Conservation (phyloP, 2,329 filamentous ascomycete genomes). For the Neoarthrinium moseri region DNA sequence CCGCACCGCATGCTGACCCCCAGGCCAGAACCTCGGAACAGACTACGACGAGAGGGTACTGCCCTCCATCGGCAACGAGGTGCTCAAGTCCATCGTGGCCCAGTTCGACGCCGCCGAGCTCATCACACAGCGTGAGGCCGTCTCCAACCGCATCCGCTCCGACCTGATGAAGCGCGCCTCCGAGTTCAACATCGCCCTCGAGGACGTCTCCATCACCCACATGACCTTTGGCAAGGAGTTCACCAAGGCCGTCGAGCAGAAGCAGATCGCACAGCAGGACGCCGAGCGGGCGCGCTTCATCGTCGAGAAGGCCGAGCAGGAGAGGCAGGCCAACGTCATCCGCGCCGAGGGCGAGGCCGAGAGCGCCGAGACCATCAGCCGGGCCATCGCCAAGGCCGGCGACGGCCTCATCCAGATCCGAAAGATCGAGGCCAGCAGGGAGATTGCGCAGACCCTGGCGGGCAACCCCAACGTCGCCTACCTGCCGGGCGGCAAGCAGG, state of each 20-base stretch:
- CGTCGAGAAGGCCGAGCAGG: slow-evolving; percentile 97
- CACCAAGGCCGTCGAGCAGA: slow-evolving; percentile 98
- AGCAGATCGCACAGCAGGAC: slow-evolving; percentile 99
- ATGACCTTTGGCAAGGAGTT: slow-evolving; percentile 99
- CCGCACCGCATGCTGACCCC: neutral
- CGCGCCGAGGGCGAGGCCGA: slow-evolving; percentile 97
- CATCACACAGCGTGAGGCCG: slow-evolving; percentile 97
- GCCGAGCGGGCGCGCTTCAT: slow-evolving; percentile 97
- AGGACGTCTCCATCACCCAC: slow-evolving; percentile 98
- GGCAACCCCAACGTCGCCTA: slow-evolving; percentile 95
- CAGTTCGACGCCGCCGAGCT: slow-evolving; percentile 98
- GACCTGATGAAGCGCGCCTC: slow-evolving; percentile 89
- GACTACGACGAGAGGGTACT: slow-evolving; percentile 99
- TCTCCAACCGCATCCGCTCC: slow-evolving; percentile 88
- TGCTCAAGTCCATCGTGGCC: slow-evolving; percentile 96
- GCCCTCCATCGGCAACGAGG: slow-evolving; percentile 98
- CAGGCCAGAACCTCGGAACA: slow-evolving; percentile 79
- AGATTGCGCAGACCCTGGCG: slow-evolving; percentile 89
- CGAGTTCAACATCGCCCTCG: slow-evolving; percentile 98
- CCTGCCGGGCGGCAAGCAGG: slow-evolving; percentile 69
- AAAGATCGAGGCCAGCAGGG: slow-evolving; percentile 94
- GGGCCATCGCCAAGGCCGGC: slow-evolving; percentile 87
- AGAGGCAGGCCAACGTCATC: slow-evolving; percentile 97
- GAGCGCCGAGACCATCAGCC: slow-evolving; percentile 91
- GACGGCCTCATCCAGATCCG: slow-evolving; percentile 94